A percentile compares a stretch with the other conserved stretches of the same genome.
Conservation (phyloP, 345 rosid genomes). For the Hibiscus mutabilis region DNA sequence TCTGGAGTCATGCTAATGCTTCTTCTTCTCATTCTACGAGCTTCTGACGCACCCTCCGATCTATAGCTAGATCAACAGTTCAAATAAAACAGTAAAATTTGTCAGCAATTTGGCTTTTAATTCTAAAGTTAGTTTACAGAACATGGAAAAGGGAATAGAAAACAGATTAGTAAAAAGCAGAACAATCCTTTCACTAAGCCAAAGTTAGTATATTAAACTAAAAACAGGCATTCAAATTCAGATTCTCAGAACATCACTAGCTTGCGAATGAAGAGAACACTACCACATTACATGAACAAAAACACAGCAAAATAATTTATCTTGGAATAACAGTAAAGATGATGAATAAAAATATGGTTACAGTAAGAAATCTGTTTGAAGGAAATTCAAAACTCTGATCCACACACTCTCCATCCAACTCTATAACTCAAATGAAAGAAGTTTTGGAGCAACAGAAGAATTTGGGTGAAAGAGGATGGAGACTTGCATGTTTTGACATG, state of each 20-base stretch:
- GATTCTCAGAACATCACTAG: background rate
- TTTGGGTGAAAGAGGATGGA: background rate
- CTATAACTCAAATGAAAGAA: background rate
- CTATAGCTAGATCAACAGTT: constrained; percentile 34
- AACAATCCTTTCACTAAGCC: background rate
- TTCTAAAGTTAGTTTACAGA: background rate
- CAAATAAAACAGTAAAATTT: constrained; percentile 10
- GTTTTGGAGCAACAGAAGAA: background rate
- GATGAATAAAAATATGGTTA: background rate
- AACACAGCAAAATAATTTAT: background rate
- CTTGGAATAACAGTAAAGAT: background rate
- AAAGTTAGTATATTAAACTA: background rate
- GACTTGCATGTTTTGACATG: background rate
- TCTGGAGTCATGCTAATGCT: constrained; percentile 97
- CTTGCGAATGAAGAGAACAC: background rate
- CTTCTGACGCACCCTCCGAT: constrained; percentile 78
- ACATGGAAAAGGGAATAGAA: background rate
- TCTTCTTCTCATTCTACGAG: constrained; percentile 89
- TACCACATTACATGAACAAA: background rate
- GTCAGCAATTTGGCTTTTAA: background rate
- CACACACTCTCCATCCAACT: background rate
- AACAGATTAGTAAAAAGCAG: background rate
- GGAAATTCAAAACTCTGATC: background rate
- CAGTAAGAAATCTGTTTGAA: background rate
- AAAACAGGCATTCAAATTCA: background rate